Evolutionary conservation across 345 rosid genomes (phyloP).

Genomic region (Citrus glauca): DNA sequence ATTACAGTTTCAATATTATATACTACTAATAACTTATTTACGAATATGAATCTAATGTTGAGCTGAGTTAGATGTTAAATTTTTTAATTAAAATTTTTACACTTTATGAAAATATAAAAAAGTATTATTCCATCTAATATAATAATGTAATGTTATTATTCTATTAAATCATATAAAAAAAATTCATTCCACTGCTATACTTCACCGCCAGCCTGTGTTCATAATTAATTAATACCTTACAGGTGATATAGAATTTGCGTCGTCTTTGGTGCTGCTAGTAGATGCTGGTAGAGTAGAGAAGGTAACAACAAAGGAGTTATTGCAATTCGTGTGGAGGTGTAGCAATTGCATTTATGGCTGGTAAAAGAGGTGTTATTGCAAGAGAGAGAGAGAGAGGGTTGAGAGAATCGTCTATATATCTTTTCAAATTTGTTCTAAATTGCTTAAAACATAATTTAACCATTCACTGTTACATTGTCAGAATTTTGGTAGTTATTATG

Average conservation of each 20-base stretch:
- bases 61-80: too few relatives aligned
- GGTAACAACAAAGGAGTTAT: constrained; percentile 52
- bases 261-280: constrained; percentile 1
- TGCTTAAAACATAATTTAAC: not conserved
- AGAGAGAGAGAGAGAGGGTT: constrained; percentile 14
- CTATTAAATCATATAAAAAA: too few relatives aligned
- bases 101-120: too few relatives aligned
- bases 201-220: not conserved
- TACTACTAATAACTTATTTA: too few relatives aligned
- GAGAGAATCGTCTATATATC: not conserved
- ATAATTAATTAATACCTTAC: not conserved
- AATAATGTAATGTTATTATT: too few relatives aligned
- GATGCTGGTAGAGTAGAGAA: constrained; percentile 26
- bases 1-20: too few relatives aligned
- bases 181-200: not conserved
- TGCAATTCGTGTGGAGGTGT: constrained; percentile 63
- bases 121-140: too few relatives aligned
- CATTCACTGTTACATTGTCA: not conserved
- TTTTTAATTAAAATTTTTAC: too few relatives aligned
- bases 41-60: too few relatives aligned
- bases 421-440: not conserved
- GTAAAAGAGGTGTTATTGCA: constrained; percentile 34
- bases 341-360: constrained; percentile 67
- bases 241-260: not conserved
- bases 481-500: not conserved